These are phyloP conservation scores for Phialophora chinensis DNA, from an alignment of 2,329 filamentous ascomycete species.

Conservation along the genomic window DNA sequence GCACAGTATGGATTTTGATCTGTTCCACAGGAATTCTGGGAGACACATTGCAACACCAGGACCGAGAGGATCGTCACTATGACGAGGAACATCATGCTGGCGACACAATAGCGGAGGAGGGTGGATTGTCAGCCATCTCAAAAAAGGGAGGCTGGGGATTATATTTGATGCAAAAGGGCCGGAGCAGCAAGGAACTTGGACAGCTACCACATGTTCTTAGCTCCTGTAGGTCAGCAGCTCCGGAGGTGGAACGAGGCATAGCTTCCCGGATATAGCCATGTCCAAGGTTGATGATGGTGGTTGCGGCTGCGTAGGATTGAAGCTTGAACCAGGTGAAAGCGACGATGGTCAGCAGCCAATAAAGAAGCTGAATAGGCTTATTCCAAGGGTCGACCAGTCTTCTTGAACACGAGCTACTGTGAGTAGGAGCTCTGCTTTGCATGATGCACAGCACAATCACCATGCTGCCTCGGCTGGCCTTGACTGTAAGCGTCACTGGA, in stretches of 20 bases:
- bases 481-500: not conserved
- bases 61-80: constrained; percentile 17
- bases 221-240: constrained; percentile 24
- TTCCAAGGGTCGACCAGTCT: not conserved
- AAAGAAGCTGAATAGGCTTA: constrained; percentile 11
- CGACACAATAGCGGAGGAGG: constrained; percentile 8
- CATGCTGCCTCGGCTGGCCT: not conserved
- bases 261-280: constrained; percentile 17
- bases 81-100: constrained; percentile 18
- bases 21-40: constrained; percentile 32
- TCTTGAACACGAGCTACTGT: not conserved
- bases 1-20: constrained; percentile 40
- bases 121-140: constrained; percentile 23
- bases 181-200: constrained; percentile 22
- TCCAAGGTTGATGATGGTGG: constrained; percentile 19
- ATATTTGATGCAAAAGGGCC: constrained; percentile 22
- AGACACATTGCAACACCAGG: not conserved
- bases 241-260: constrained; percentile 8
- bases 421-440: not conserved
- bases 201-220: constrained; percentile 4
- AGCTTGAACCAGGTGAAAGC: constrained; percentile 1
- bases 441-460: too few species aligned
- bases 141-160: constrained; percentile 36
- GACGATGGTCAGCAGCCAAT: constrained; percentile 22
- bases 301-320: constrained; percentile 3